Base-by-base conservation (phyloP, 495 filamentous ascomycete species). In the Trichoderma orchidacearum region DNA sequence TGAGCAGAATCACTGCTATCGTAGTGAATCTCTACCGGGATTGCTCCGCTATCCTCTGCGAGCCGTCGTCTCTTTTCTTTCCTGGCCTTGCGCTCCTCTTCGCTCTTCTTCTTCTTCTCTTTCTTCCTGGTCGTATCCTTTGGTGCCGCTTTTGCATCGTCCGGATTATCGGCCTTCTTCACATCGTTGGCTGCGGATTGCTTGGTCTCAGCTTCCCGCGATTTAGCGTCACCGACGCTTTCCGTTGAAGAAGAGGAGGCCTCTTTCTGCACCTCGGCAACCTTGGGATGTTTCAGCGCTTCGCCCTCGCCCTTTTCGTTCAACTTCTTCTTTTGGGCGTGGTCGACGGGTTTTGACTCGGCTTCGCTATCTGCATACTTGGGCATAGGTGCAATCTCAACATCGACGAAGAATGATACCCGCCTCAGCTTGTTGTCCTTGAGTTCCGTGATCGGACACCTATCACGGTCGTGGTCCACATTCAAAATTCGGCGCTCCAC, bases 391-490 rank as follows among this genome's bases (percentile, higher is more conserved):
- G 93, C 91, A 63, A 98, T 93, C 70, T 98, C 93, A 12, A 98
- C 93, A 67, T 98, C 93, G 3, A 98, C 93, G 61, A 87, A 95
- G 62, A 98, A 98, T 1, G 90, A 87, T 1, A 98, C 93, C 31
- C 88, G 78, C 21, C 90, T 79, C 30, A 98, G 70, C 59, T 93
- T 95, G 17, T 79, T 80, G 58, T 85, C 83, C 58, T 92, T 82
- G 21, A 98, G 70, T 59, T 93, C 90, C 28, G 81, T 75, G 27
- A 97, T 81, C 15, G 79, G 77, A 64, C 89, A 93, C 36, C 93
- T 72, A 63, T 94, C 85, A 30, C 93, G 78, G 60, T 82, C 77
- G 21, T 70, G 80, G 63, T 98, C 90, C 35, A 95, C 74, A 64
- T 98, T 98, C 75, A 97, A 75, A 18, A 95, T 81, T 57, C 77